Conservation (phyloP, 75 land plant species). For the Selaginella tamariscina region DNA sequence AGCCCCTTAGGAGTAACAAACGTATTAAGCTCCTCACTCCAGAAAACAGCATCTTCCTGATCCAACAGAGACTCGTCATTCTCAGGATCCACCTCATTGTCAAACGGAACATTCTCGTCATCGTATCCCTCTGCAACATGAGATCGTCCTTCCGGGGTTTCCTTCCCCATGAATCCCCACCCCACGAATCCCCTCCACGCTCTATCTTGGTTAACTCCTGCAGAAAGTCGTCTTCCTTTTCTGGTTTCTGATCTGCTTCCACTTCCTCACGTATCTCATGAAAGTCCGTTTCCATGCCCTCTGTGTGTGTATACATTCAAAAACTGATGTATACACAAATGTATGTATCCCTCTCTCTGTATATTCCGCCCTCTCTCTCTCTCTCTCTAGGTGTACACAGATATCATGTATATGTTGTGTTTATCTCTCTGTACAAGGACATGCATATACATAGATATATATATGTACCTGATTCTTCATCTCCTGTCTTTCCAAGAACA, state of each 20-base stretch:
- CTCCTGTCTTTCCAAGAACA: not conserved
- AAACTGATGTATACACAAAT: too few relatives aligned
- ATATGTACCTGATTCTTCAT: not conserved
- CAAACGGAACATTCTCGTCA: not conserved
- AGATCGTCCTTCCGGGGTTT: not conserved
- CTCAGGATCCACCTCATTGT: not conserved
- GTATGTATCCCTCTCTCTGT: too few relatives aligned
- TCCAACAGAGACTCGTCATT: not conserved
- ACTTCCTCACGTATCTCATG: not conserved
- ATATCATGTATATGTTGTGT: too few relatives aligned
- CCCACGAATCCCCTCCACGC: not conserved
- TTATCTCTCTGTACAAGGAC: too few relatives aligned
- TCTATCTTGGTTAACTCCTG: conserved; percentile 4
- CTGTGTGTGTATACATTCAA: too few relatives aligned
- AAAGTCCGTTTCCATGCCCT: not conserved
- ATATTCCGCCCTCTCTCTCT: too few relatives aligned
- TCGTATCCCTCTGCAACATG: not conserved
- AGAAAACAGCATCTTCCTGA: conserved; percentile 4
- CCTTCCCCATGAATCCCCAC: not conserved
- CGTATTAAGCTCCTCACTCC: conserved; percentile 7
- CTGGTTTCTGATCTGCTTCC: not conserved
- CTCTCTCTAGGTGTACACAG: too few relatives aligned
- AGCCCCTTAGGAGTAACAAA: conserved; percentile 6
- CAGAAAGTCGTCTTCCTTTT: conserved; percentile 5
- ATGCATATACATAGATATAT: too few relatives aligned